phyloP scores from a whole-genome alignment of 2,329 filamentous ascomycete species.

The Aspergillus melleus region DNA sequence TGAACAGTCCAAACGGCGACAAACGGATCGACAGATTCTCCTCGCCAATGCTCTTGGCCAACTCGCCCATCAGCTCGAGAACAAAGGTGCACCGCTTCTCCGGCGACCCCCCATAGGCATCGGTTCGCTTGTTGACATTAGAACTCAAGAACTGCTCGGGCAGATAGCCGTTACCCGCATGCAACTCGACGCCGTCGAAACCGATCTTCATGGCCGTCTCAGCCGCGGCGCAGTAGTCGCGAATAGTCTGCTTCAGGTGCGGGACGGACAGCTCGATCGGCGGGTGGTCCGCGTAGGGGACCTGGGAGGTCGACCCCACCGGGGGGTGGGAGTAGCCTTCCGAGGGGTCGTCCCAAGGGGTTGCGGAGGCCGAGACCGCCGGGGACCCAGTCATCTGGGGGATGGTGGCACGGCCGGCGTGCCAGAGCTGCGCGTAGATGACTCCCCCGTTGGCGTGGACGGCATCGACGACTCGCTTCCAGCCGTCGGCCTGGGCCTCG shows the following conservation, averaged over 20 bases:
- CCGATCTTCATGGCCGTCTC: conserved; percentile 55
- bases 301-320: conserved; percentile 33
- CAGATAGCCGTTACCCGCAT: conserved; percentile 53
- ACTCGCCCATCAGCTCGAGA: conserved; percentile 53
- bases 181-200: conserved; percentile 56
- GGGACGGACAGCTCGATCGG: conserved; percentile 47
- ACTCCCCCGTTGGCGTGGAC: conserved; percentile 53
- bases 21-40: conserved; percentile 50
- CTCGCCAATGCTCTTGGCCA: conserved; percentile 47
- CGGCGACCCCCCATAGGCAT: conserved; percentile 53
- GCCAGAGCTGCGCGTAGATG: conserved; percentile 46
- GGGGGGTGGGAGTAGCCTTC: conserved; percentile 45
- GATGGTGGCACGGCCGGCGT: conserved; percentile 50
- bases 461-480: conserved; percentile 53
- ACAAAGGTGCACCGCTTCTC: conserved; percentile 58
- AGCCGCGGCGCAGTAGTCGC: conserved; percentile 48
- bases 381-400: conserved; percentile 42
- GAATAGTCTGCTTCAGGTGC: conserved; percentile 47
- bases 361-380: conserved; percentile 43
- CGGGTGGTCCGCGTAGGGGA: conserved; percentile 45
- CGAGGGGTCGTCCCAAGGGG: conserved; percentile 47
- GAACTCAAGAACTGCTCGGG: conserved; percentile 55
- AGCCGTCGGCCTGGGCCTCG: conserved; percentile 47
- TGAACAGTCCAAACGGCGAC: conserved; percentile 53
- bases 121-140: conserved; percentile 51